Evolutionary conservation across 2,329 filamentous ascomycete genomes (phyloP), one percentile per base, ranked within the genome.

Genomic region (Exophiala sp.): DNA sequence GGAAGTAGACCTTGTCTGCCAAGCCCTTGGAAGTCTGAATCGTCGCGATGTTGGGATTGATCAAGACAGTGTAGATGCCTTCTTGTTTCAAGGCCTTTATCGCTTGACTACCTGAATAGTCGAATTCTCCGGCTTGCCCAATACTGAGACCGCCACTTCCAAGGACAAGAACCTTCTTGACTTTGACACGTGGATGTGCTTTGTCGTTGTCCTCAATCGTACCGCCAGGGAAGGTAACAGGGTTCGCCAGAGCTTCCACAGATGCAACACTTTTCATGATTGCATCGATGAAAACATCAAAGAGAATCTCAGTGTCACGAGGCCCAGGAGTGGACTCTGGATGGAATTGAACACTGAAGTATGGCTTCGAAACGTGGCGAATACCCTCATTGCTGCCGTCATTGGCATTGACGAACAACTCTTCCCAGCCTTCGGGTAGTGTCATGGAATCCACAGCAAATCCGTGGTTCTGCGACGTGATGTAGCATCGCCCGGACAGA

Each of bases 321-420:
- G 94, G 94, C 54, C 94, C 94, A 2, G 94, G 94, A 1, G 91
- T 95, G 77, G 91, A 96, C 74, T 99, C 94, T 0, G 94, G 94
- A 69, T 99, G 94, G 76, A 99, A 99, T 70, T 99, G 94, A n/a
- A 97, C 94, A 78, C 91, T 96, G 80, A 99, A 99, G 76, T 92
- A 95, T 47, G 94, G 94, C 67, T 86, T 88, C 70, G 78, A 82
- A 45, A 82, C 76, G 71, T 97, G 91, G 72, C 91, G 87, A 68
- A 99, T 96, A 74, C 94, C 94, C 77, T 99, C 94, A 72, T 99
- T 99, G 74, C 89, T 96, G 65, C 89, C 89, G 65, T 99, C 94
- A 71, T 99, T 99, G 72, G 94, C 92, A 68, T 99, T 99, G 67
- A 97, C 88, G 63, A 97, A 99, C 8, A 97, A 82, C 74, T 97